Evolutionary conservation across 768 basidiomycete genomes (phyloP).

Genomic region (Lactarius psammicola): DNA sequence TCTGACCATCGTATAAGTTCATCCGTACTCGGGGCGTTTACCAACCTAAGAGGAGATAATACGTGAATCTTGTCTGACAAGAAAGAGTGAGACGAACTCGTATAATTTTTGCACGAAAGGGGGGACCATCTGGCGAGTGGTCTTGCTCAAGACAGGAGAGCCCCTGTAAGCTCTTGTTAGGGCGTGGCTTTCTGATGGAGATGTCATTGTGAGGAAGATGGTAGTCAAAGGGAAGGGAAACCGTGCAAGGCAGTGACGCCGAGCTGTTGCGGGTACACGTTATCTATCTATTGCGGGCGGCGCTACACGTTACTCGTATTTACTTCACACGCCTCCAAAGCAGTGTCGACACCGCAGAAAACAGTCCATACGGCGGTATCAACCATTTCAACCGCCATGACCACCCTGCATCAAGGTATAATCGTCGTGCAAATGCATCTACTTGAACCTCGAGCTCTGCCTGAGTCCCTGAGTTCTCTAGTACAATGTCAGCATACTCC

Average conservation of each 20-base stretch:
- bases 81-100: slow-evolving; percentile 55
- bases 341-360: slow-evolving; percentile 46
- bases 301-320: neutral
- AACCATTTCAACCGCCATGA: slow-evolving; percentile 63
- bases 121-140: slow-evolving; percentile 58
- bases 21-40: slow-evolving; percentile 79
- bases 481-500: slow-evolving; percentile 76
- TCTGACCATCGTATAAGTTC: slow-evolving; percentile 91
- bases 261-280: neutral
- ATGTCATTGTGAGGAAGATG: neutral
- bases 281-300: neutral
- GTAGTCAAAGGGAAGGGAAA: neutral
- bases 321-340: slow-evolving; percentile 37
- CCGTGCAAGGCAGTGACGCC: neutral
- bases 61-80: slow-evolving; percentile 4
- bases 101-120: slow-evolving; percentile 93
- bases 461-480: slow-evolving; percentile 84
- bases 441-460: slow-evolving; percentile 62
- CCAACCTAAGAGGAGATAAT: slow-evolving; percentile 62
- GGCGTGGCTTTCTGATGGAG: slow-evolving; percentile 50
- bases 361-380: slow-evolving; percentile 51
- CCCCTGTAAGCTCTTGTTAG: slow-evolving; percentile 48
- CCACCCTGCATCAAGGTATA: slow-evolving; percentile 50
- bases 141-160: slow-evolving; percentile 44
- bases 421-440: slow-evolving; percentile 43